These are phyloP conservation scores for Spinacia oleracea DNA, from an alignment of 179 eudicot species.

Conservation along the genomic window DNA sequence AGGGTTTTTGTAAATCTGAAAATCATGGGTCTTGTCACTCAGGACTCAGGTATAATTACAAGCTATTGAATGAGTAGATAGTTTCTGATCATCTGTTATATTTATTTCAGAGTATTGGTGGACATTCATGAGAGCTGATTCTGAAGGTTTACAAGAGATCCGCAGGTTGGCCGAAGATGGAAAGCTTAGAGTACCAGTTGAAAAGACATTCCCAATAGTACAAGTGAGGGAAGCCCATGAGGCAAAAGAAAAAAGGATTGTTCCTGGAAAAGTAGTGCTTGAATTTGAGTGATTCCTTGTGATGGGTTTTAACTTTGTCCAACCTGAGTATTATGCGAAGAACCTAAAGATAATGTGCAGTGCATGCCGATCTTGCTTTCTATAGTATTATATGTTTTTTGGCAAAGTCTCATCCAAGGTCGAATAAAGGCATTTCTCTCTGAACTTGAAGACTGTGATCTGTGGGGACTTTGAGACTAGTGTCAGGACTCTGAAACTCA, in stretches of 20 bases:
- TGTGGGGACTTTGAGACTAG: not conserved
- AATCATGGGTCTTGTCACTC: not conserved
- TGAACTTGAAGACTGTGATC: not conserved
- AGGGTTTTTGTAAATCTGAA: not conserved
- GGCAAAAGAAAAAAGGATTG: constrained; percentile 70
- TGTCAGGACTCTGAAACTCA: too few relatives aligned
- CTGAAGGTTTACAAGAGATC: constrained; percentile 85
- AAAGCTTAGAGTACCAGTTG: constrained; percentile 80
- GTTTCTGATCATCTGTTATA: constrained; percentile 3
- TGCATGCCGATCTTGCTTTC: not conserved
- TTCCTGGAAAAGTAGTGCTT: constrained; percentile 89
- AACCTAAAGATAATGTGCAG: not conserved
- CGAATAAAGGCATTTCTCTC: constrained; percentile 14
- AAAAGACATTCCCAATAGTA: constrained; percentile 71
- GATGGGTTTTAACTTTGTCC: not conserved
- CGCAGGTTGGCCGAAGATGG: constrained; percentile 67
- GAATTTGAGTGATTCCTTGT: constrained; percentile 53
- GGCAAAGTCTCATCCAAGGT: not conserved
- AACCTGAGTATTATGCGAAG: not conserved
- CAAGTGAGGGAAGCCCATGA: constrained; percentile 90
- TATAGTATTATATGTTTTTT: not conserved
- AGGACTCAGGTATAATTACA: not conserved
- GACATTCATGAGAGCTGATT: constrained; percentile 93
- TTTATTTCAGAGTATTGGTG: constrained; percentile 71
- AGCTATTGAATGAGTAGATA: not conserved